Conservation (phyloP, 1,139 yeast genomes). For the Eremothecium sinecaudum region DNA sequence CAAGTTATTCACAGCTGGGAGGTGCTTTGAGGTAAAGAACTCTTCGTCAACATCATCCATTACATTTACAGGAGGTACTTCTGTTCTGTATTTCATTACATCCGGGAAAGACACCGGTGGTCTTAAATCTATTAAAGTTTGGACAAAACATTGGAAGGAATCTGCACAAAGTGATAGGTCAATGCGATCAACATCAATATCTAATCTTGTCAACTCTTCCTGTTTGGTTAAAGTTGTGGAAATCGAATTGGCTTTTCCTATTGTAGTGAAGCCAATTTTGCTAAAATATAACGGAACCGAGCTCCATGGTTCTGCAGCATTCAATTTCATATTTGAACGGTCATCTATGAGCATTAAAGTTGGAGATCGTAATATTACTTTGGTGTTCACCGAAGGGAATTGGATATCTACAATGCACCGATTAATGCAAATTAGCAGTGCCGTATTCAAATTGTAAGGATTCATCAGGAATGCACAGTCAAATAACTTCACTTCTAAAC, state of each 20-base stretch:
- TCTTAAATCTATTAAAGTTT: conserved; percentile 61
- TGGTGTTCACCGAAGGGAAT: conserved; percentile 26
- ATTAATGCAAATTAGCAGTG: conserved; percentile 44
- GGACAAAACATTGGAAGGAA: conserved; percentile 63
- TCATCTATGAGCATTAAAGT: conserved; percentile 53
- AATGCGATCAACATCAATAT: conserved; percentile 42
- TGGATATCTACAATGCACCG: conserved; percentile 11
- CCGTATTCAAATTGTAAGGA: conserved; percentile 52
- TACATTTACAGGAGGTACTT: conserved; percentile 36
- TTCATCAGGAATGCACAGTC: conserved; percentile 49
- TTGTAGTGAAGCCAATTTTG: conserved; percentile 20
- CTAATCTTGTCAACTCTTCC: conserved; percentile 33
- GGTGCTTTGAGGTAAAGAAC: conserved; percentile 16
- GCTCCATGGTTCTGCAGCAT: conserved; percentile 22
- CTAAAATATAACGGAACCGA: conserved; percentile 15
- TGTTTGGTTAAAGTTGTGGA: conserved; percentile 5
- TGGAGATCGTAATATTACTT: conserved; percentile 40
- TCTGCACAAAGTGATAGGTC: conserved; percentile 71
- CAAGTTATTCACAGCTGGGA: conserved; percentile 7
- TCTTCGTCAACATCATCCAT: conserved; percentile 41
- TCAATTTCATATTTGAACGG: conserved; percentile 29
- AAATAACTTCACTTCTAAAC: conserved; percentile 35
- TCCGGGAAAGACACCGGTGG: conserved; percentile 52
- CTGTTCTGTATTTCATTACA: conserved; percentile 45
- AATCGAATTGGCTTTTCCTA: conserved; percentile 18